Evolutionary conservation across 441 rosid genomes (phyloP).

Genomic region (Hura crepitans): DNA sequence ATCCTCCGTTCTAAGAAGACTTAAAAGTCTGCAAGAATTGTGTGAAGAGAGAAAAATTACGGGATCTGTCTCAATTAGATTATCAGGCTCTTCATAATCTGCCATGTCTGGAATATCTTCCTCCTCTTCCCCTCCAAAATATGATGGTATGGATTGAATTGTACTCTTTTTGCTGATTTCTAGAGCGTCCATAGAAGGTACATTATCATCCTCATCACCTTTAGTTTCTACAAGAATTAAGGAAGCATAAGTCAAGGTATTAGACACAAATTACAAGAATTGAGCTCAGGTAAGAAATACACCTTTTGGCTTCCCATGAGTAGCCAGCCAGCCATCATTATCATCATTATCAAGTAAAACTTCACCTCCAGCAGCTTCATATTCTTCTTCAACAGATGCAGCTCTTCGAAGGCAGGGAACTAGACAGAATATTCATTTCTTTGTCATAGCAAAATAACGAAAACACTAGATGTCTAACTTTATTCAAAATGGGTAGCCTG

Average conservation of each 20-base stretch:
- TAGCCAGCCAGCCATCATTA: slow-evolving; percentile 95
- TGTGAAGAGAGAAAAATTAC: slow-evolving; percentile 37
- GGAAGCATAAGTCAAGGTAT: slow-evolving; percentile 8
- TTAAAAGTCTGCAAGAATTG: not conserved
- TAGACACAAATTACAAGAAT: not conserved
- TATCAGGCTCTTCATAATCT: slow-evolving; percentile 72
- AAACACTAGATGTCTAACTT: not conserved
- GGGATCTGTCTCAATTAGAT: slow-evolving; percentile 66
- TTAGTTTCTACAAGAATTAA: slow-evolving; percentile 43
- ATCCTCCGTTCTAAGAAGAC: not conserved
- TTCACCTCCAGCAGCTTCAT: slow-evolving; percentile 96
- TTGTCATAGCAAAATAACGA: not conserved
- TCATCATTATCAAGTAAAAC: slow-evolving; percentile 90
- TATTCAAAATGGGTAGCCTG: not conserved
- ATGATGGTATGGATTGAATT: slow-evolving; percentile 65
- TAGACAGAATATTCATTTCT: slow-evolving; percentile 25
- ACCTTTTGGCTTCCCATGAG: slow-evolving; percentile 97
- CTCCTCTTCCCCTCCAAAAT: slow-evolving; percentile 80
- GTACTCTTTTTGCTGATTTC: slow-evolving; percentile 51
- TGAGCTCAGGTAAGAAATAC: slow-evolving; percentile 8
- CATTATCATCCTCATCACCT: slow-evolving; percentile 65
- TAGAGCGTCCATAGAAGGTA: slow-evolving; percentile 84
- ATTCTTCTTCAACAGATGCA: slow-evolving; percentile 87
- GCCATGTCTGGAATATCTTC: slow-evolving; percentile 95
- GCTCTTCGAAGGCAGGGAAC: slow-evolving; percentile 95